Evolutionary conservation across 495 filamentous ascomycete species (phyloP), one percentile per base, ranked within the genome.

Genomic region (Neurospora sp.): DNA sequence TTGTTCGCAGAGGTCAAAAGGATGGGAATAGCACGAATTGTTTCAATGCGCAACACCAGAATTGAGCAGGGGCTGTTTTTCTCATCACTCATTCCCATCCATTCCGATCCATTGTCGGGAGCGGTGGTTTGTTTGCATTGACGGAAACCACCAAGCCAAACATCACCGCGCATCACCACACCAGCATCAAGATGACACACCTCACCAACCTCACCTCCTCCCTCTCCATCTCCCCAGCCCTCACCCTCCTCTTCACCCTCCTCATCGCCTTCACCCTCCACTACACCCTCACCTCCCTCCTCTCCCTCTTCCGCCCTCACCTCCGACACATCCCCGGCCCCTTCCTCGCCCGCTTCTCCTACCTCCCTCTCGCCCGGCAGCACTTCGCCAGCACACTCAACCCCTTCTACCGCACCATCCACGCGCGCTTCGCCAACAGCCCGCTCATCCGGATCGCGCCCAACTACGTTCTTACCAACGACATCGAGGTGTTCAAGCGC

Each of bases 381-480:
- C 7, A 62, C 46, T 39, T 69, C 46, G 38, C 66, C 31, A 38
- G 71, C 35, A 38, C 71, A 9, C 72, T 42, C 62, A 42, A 73
- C 6, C 37, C 39, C 27, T n/a, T 70, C 16, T 69, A 76, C 69
- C 73, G 62, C 14, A 69, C 39, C 69, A 66, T 76, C 44, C 72
- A 72, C 40, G 38, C 69, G 18, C 38, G 44, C 39, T 76, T 69
- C 27, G 7, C 18, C 27, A 40, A 75, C 23, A 72, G 73, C 16
- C 71, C 76, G 11, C 54, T 83, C 4, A 80, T 80, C 35, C 78
- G 83, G 6, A 77, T 83, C 44, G 80, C 74, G 12, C 82, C 81
- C n/a, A 73, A 78, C 18, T 71, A 77, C 23, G 78, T 85, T 7
- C 70, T 84, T 7, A 84, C 82, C 12, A 70, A 73, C n/a, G 82